These are phyloP conservation scores for Zarea fungicola DNA, from an alignment of 2,329 filamentous ascomycete species.

Conservation along the genomic window DNA sequence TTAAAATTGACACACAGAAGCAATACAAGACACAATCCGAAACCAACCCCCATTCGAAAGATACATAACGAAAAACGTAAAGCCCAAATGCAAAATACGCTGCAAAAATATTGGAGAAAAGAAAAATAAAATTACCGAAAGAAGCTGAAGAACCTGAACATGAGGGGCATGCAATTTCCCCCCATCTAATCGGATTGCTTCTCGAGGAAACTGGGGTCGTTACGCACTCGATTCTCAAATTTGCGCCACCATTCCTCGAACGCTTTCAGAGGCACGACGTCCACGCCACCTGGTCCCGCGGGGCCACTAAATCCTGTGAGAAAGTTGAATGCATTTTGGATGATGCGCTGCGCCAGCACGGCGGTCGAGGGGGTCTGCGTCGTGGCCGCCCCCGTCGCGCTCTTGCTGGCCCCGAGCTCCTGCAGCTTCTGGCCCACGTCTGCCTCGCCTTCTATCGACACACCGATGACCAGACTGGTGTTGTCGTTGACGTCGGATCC, in stretches of 20 bases:
- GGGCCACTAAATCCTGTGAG: constrained; percentile 77
- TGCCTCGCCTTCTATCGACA: constrained; percentile 71
- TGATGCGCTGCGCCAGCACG: constrained; percentile 84
- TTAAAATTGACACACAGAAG: no score
- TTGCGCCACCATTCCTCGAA: constrained; percentile 99
- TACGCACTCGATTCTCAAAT: constrained; percentile 81
- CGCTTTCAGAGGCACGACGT: constrained; percentile 87
- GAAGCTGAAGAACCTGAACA: no score
- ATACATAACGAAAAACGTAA: no score
- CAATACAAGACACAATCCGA: no score
- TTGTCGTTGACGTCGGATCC: constrained; percentile 8
- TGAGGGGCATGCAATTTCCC: neutral
- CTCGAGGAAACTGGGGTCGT: constrained; percentile 86
- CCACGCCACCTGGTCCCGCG: constrained; percentile 57
- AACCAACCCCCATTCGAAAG: no score
- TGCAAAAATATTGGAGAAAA: neutral
- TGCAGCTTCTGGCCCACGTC: constrained; percentile 67
- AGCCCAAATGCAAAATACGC: neutral
- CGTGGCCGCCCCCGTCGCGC: constrained; percentile 14
- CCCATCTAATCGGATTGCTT: constrained; percentile 34
- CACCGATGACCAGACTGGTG: constrained; percentile 63
- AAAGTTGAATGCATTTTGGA: constrained; percentile 96
- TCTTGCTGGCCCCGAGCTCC: constrained; percentile 40
- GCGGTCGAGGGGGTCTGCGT: constrained; percentile 57
- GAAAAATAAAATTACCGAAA: neutral